Base-by-base conservation (phyloP, 768 basidiomycete genomes). In the Heimioporus sp. region DNA sequence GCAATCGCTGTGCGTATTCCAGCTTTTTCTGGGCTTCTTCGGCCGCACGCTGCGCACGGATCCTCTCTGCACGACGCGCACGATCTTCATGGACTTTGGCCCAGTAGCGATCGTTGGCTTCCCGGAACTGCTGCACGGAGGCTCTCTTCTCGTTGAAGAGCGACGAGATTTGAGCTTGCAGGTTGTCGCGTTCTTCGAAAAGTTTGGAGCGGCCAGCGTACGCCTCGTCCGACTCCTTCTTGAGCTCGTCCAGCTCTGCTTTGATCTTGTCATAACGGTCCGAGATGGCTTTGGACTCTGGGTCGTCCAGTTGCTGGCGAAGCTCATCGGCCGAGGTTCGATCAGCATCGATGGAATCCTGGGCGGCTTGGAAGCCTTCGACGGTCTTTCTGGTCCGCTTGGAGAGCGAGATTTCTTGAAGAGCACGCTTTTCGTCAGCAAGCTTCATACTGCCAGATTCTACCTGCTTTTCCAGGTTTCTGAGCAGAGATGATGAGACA, bases 401-500 rank as follows among this genome's bases (percentile, higher is more conserved):
- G 55, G 77, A 73, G 40, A 79, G 77, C 55, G 78, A 82, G 55
- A 99, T 96, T 61, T 98, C 96, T 58, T 82, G 80, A n/a, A 99
- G 79, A 5, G 94, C 90, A 46, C 92, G 86, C 73, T 97, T 98
- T 72, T 99, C 97, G 51, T 97, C 95, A 24, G 86, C 93, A 52
- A 98, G 79, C 66, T 92, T 97, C 80, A 99, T 79, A 52, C 62
- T 82, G 21, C 96, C 96, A 5, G 91, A 91, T 65, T 98, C 96
- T 48, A 99, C 86, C 66, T 93, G 90, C 64, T 82, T 87, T 45
- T 98, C 91, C 53, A 97, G 76, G 54, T 85, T 76, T 61, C 92
- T 95, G 62, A 48, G 43, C 31, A 51, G 55, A n/a, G 54, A 39
- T 16, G 20, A 19, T 57, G 4, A 52, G 58, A 49, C 41, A 34